These are phyloP conservation scores for Acanthamoeba quina DNA, from an alignment of 208 protist genomes.

Conservation along the genomic window DNA sequence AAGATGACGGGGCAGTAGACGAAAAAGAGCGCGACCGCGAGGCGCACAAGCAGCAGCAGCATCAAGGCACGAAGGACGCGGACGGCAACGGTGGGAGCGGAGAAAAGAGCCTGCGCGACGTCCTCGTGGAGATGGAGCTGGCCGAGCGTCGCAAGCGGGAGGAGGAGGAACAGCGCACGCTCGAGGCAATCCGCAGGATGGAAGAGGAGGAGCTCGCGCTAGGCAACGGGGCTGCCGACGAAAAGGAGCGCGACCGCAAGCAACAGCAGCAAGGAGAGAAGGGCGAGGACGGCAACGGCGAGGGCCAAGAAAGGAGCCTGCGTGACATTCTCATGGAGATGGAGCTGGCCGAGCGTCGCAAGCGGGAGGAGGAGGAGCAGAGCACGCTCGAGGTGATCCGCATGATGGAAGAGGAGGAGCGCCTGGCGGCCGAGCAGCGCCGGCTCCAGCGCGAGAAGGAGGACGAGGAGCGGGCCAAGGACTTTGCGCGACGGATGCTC, in stretches of 20 bases:
- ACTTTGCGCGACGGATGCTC: slow-evolving; percentile 13
- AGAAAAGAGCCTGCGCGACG: slow-evolving; percentile 38
- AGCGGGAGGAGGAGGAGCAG: slow-evolving; percentile 18
- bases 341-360: slow-evolving; percentile 19
- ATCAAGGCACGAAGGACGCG: neutral
- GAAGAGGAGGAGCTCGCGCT: slow-evolving; percentile 13
- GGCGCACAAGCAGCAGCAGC: neutral
- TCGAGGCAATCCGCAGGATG: slow-evolving; percentile 3
- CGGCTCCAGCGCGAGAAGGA: slow-evolving; percentile 25
- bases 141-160: slow-evolving; percentile 7
- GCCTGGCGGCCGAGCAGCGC: neutral
- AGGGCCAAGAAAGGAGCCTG: slow-evolving; percentile 40
- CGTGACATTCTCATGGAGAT: neutral
- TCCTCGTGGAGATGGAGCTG: neutral
- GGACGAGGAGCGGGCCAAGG: slow-evolving; percentile 38
- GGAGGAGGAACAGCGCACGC: slow-evolving; percentile 19
- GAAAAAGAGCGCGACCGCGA: neutral
- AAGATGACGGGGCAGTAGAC: neutral
- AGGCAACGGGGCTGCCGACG: neutral
- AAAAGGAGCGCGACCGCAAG: neutral
- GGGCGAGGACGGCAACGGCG: neutral
- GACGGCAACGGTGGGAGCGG: neutral
- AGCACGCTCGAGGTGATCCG: slow-evolving; percentile 28
- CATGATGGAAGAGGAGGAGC: slow-evolving; percentile 34
- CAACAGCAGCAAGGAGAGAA: neutral